phyloP scores from a whole-genome alignment of 78 protist genomes.

The Polysphondylium violaceum region DNA sequence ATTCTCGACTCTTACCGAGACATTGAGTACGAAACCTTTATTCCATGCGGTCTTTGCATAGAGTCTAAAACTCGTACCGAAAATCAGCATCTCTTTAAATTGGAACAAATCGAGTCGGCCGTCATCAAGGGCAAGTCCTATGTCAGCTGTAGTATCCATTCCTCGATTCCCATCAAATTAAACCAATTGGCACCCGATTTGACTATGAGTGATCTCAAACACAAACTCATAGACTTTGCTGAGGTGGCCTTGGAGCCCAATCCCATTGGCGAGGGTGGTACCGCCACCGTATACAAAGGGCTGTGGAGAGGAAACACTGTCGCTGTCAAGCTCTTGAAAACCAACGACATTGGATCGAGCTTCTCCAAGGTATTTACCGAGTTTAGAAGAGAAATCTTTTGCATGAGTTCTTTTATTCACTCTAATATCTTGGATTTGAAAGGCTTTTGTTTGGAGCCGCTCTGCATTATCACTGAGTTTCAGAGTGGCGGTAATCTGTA shows the following conservation, averaged over 20 bases:
- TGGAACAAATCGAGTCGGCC: constrained; percentile 31
- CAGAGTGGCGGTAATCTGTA: constrained; percentile 79
- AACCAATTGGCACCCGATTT: constrained; percentile 65
- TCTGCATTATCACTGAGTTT: constrained; percentile 61
- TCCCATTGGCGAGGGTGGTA: constrained; percentile 77
- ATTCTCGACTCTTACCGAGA: constrained; percentile 51
- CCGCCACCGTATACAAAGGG: constrained; percentile 64
- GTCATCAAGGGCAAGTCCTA: constrained; percentile 60
- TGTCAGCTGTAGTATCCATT: constrained; percentile 34
- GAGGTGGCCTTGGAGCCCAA: constrained; percentile 36
- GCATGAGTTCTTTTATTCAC: constrained; percentile 48
- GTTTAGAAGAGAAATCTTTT: constrained; percentile 68
- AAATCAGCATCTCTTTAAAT: constrained; percentile 8
- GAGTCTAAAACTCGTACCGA: not conserved
- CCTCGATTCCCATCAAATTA: constrained; percentile 35
- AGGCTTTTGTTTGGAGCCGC: constrained; percentile 79
- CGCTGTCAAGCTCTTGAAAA: constrained; percentile 58
- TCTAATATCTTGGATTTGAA: constrained; percentile 60
- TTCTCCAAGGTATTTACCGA: constrained; percentile 62
- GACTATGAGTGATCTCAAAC: constrained; percentile 51
- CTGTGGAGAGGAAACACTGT: constrained; percentile 44
- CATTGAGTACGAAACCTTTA: constrained; percentile 32
- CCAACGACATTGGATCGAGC: constrained; percentile 29
- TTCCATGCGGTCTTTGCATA: constrained; percentile 77
- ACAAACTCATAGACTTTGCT: constrained; percentile 48